Base-by-base conservation (phyloP, 2,329 filamentous ascomycete genomes). In the Lachnellula occidentalis region DNA sequence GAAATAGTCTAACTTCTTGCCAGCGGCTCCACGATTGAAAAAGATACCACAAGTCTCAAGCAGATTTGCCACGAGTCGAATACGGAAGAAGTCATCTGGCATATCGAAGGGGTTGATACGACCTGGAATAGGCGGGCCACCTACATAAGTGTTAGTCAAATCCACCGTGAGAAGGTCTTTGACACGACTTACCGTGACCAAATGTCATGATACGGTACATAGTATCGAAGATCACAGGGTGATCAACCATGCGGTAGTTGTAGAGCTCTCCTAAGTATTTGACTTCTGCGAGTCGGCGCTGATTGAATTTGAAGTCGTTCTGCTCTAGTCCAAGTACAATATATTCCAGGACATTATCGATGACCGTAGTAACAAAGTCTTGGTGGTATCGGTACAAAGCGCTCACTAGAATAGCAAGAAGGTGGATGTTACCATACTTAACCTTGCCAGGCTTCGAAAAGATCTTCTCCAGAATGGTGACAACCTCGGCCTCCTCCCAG, bases 1-100 rank as follows among this genome's bases (percentile, higher is more conserved):
- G 72, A 97, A 99, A 71, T 96, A 97, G 67, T 99, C 94, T 9
- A 99, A 80, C 73, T 97, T 99, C 77, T 97, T 97, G 71, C 92
- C 95, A 1, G 92, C 89, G 43, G 87, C 85, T 7, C 95, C 94
- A 64, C 92, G 87, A 70, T 94, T 94, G 66, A 96, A 99, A 74
- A 92, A 99, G 71, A 95, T 87, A 52, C 95, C 94, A 62, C 92
- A 97, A 0, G 92, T 96, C 72, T 99, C 95, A 4, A 99, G 79
- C 48, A 99, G 78, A 14, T 87, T 95, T 60, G 91, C 88, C 31
- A 95, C 86, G 36, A 99, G 78, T 11, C 94, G 90, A 66, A 97
- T 92, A 50, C 94, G 88, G 73, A 99, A 99, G 73, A 88, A 97
- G 67, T 99, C 95, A 68, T 97, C 94, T 0, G 91, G 90, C 58